Evolutionary conservation across 2,329 filamentous ascomycete species (phyloP), one percentile per base, ranked within the genome.

Genomic region (Arthroderma uncinatum): DNA sequence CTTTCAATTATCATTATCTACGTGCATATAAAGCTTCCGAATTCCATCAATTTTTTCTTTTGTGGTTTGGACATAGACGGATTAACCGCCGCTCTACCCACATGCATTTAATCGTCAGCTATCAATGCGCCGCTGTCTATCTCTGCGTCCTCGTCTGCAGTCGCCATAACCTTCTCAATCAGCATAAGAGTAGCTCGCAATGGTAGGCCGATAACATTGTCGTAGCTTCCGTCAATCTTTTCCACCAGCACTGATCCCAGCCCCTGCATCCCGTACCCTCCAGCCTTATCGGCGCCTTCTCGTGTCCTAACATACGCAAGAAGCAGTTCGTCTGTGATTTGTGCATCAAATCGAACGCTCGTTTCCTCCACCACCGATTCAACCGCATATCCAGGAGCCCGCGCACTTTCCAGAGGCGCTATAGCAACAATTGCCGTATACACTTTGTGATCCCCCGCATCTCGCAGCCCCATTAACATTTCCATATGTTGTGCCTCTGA

Each of bases 201-300:
- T 6, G 93, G 93, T 70, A 98, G 70, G 0, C 93, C 93, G 28
- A 98, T 84, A 1, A 97, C 93, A 71, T 97, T 97, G 76, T 98
- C 93, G 66, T 89, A 88, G 56, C 83, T 84, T 9, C 93, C 93
- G 62, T 95, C 88, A 62, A 98, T 87, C 71, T 80, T 86, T 70
- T 96, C 90, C 10, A 98, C 84, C 58, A 98, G 73, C 69, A 96
- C 84, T 7, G 87, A 86, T 1, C 88, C 93, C 9, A 92, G 77
- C 0, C 92, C 93, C 73, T 98, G 93, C 55, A 98, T 82, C 1
- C 89, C 93, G 71, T 98, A 98, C 0, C 93, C 93, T 1, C 93
- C 93, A 0, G 93, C 93, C 77, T 97, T 98, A 72, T 97, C 93
- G 9, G 83, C 90, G 1, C 93, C 93, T 76, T 98, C 93, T 57